phyloP scores from a whole-genome alignment of 306 rosid genomes.

The Lathyrus aphaca region DNA sequence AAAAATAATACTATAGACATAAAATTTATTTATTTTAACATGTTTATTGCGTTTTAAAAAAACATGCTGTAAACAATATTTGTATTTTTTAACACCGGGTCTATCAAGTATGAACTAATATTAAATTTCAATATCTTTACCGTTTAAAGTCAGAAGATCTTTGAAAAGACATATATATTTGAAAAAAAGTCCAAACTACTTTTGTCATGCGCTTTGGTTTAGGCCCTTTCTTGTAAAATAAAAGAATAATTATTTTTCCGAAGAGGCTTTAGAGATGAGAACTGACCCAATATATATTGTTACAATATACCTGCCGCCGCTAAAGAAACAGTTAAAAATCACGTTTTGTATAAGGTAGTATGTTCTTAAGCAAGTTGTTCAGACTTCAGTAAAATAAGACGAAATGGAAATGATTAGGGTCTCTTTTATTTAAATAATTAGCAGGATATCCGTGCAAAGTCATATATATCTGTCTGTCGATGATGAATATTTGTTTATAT shows the following conservation, averaged over 20 bases:
- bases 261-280: constrained; percentile 23
- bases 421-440: not conserved
- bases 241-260: not conserved
- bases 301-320: constrained; percentile 16
- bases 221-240: too few species aligned
- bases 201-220: too few species aligned
- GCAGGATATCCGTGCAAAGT: too few species aligned
- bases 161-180: constrained; percentile 2
- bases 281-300: constrained; percentile 8
- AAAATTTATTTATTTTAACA: too few species aligned
- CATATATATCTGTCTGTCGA: too few species aligned
- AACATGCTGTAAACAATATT: too few species aligned
- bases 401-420: not conserved
- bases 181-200: constrained; percentile 22
- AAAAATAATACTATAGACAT: too few species aligned
- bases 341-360: constrained; percentile 10
- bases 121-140: not conserved
- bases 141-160: not conserved
- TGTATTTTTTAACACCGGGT: not conserved
- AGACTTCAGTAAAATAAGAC: not conserved
- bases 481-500: too few species aligned
- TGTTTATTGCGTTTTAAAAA: too few species aligned
- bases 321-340: constrained; percentile 37
- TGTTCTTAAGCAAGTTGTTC: not conserved
- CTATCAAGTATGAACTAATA: not conserved